phyloP scores from a whole-genome alignment of 306 rosid genomes.

The Pachyrhizus erosus region DNA sequence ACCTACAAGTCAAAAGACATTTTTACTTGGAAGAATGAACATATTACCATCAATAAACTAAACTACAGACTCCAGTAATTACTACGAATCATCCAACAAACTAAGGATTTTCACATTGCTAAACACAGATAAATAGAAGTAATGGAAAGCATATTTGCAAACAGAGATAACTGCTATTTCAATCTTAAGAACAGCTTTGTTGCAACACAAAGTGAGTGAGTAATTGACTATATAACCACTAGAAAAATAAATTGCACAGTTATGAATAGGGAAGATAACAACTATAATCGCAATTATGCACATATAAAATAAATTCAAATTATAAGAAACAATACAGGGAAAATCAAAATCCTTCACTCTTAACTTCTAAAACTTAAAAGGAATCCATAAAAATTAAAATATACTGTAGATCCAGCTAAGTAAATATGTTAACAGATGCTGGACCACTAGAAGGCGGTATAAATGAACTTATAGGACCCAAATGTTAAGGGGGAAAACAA shows the following conservation, averaged over 20 bases:
- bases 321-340: constrained; percentile 2
- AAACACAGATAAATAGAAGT: constrained; percentile 12
- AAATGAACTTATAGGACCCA: background rate
- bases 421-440: background rate
- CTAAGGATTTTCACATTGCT: background rate
- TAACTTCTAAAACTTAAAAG: background rate
- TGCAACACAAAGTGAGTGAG: background rate
- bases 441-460: background rate
- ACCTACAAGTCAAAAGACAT: constrained; percentile 99
- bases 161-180: constrained; percentile 20
- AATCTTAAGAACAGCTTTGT: constrained; percentile 8
- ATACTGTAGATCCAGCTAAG: background rate
- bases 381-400: background rate
- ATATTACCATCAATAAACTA: constrained; percentile 80
- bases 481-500: background rate
- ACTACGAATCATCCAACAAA: constrained; percentile 48
- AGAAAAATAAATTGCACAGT: background rate
- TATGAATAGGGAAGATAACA: background rate
- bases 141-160: constrained; percentile 3
- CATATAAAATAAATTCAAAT: background rate
- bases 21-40: constrained; percentile 98
- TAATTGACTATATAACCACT: constrained; percentile 4
- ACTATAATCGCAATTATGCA: background rate
- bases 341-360: background rate
- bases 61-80: constrained; percentile 60